Conservation (phyloP, 768 basidiomycete genomes). For the Psilocybe sp. region DNA sequence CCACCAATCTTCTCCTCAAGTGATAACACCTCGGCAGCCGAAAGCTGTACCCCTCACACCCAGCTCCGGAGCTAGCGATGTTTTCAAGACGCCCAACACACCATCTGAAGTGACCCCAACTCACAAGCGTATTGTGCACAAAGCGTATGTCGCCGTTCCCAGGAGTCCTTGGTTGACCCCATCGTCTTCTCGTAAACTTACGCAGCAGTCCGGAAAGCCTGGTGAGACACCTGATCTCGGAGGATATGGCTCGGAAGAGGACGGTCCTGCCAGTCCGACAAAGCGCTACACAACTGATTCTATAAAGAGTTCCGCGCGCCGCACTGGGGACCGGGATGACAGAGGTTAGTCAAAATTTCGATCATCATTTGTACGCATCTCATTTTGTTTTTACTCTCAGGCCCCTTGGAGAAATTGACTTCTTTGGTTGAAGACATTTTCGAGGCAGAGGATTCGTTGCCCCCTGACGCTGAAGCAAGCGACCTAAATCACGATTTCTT, state of each 20-base stretch:
- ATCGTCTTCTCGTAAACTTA: slow-evolving; percentile 31
- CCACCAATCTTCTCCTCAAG: slow-evolving; percentile 11
- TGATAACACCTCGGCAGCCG: slow-evolving; percentile 9
- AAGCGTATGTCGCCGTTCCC: slow-evolving; percentile 46
- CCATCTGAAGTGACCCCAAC: slow-evolving; percentile 24
- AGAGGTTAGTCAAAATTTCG: slow-evolving; percentile 43
- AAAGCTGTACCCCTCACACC: slow-evolving; percentile 26
- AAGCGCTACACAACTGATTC: slow-evolving; percentile 28
- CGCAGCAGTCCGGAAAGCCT: slow-evolving; percentile 19
- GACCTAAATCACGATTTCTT: slow-evolving; percentile 66
- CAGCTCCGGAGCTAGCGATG: slow-evolving; percentile 22
- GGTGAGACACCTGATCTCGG: slow-evolving; percentile 45
- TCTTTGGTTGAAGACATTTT: slow-evolving; percentile 83
- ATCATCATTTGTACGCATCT: not conserved
- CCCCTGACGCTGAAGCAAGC: slow-evolving; percentile 54
- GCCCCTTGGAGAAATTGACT: slow-evolving; percentile 71
- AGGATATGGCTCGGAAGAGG: slow-evolving; percentile 58
- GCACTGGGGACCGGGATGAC: slow-evolving; percentile 75
- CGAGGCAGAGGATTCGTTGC: slow-evolving; percentile 70
- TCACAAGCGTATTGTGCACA: slow-evolving; percentile 32
- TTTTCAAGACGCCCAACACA: slow-evolving; percentile 12
- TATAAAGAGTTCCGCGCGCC: slow-evolving; percentile 49
- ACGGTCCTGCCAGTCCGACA: slow-evolving; percentile 30
- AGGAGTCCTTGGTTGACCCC: slow-evolving; percentile 46
- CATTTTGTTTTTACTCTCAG: slow-evolving; percentile 28